phyloP scores from a whole-genome alignment of 768 basidiomycete genomes.

The Obba rivulosa region DNA sequence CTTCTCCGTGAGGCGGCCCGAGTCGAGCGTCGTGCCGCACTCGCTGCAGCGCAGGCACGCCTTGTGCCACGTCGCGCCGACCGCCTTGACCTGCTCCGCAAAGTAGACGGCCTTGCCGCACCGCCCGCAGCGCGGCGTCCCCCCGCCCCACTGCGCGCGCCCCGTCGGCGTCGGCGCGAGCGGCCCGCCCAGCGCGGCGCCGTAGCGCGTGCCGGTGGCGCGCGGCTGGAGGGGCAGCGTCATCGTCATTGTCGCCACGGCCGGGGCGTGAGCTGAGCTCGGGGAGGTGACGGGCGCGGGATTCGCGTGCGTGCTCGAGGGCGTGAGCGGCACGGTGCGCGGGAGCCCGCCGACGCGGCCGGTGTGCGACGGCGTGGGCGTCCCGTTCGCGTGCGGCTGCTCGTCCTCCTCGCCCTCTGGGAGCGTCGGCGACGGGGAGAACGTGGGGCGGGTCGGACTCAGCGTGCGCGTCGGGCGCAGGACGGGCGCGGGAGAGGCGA shows the following conservation, averaged over 20 bases:
- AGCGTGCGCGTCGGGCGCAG: slow-evolving; percentile 37
- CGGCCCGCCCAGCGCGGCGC: slow-evolving; percentile 39
- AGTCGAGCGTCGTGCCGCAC: slow-evolving; percentile 66
- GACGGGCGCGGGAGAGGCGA: slow-evolving; percentile 24
- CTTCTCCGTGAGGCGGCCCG: slow-evolving; percentile 67
- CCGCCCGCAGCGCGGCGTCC: slow-evolving; percentile 59
- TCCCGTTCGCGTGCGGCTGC: slow-evolving; percentile 5
- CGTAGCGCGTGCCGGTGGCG: slow-evolving; percentile 64
- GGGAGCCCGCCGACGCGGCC: slow-evolving; percentile 47
- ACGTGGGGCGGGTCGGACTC: slow-evolving; percentile 25
- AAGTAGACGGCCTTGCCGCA: slow-evolving; percentile 80
- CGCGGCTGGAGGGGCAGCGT: slow-evolving; percentile 33
- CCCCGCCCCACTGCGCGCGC: slow-evolving; percentile 53
- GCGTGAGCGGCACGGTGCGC: slow-evolving; percentile 44
- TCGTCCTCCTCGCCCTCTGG: slow-evolving; percentile 22
- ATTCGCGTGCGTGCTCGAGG: slow-evolving; percentile 16
- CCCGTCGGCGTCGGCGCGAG: slow-evolving; percentile 24
- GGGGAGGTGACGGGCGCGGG: neutral
- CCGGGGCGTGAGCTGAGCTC: neutral
- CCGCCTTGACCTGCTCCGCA: slow-evolving; percentile 79
- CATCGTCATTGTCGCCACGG: slow-evolving; percentile 2
- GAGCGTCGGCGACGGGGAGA: neutral
- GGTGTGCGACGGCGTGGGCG: slow-evolving; percentile 35
- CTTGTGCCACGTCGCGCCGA: slow-evolving; percentile 79
- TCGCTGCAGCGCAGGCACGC: slow-evolving; percentile 71